These are phyloP conservation scores for Nicotiana attenuata DNA, from an alignment of 257 asterid species.

Conservation along the genomic window DNA sequence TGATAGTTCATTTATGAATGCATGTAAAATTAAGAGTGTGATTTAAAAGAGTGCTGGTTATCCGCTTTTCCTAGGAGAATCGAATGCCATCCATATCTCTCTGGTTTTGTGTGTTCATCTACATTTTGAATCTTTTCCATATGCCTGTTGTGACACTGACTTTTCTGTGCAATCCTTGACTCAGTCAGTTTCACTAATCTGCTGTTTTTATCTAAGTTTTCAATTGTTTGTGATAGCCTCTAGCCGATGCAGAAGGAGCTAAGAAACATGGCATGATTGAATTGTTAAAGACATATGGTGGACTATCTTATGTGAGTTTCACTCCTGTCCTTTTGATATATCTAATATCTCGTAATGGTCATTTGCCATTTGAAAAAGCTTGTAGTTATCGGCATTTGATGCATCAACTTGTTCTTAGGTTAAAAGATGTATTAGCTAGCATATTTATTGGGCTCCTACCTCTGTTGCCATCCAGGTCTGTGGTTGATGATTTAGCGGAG, in stretches of 20 bases:
- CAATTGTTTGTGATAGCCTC: conserved; percentile 54
- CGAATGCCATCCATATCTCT: neutral
- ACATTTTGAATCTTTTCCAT: neutral
- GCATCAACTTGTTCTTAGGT: neutral
- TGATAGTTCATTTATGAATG: neutral
- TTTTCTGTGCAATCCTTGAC: neutral
- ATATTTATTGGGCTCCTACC: neutral
- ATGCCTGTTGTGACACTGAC: neutral
- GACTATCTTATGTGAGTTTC: conserved; percentile 77
- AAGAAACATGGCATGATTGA: conserved; percentile 60
- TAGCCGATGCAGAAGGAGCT: conserved; percentile 99
- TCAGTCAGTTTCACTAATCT: neutral
- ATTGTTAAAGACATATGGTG: conserved; percentile 69
- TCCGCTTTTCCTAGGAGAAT: neutral
- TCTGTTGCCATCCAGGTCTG: neutral
- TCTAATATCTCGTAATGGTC: neutral
- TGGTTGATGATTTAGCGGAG: neutral
- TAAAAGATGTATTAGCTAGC: neutral
- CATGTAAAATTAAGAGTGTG: neutral
- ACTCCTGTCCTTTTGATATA: neutral
- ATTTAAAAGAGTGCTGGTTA: neutral
- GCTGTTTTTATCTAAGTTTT: neutral
- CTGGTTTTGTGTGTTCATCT: neutral
- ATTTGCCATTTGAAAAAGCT: neutral
- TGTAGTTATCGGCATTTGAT: neutral